Conservation (phyloP, 306 rosid genomes). For the Trichosanthes truncata region DNA sequence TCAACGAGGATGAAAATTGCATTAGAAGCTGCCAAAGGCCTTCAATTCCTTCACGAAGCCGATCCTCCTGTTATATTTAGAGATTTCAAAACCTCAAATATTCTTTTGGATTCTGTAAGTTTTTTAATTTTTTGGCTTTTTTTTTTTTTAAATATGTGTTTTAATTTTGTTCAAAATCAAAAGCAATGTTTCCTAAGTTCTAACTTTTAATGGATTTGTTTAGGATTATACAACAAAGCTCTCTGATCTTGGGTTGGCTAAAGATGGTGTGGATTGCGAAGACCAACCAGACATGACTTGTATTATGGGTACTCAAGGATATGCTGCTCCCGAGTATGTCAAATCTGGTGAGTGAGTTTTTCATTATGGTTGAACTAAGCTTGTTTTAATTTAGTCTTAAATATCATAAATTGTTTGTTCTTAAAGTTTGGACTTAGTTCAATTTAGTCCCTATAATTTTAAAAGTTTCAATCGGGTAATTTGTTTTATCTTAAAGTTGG, state of each 20-base stretch:
- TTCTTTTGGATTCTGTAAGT: constrained; percentile 66
- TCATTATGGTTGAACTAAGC: too few species aligned
- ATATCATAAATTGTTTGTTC: too few species aligned
- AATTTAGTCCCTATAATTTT: too few species aligned
- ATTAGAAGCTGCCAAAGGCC: constrained; percentile 81
- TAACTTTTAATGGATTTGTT: background rate
- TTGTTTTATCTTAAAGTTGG: too few species aligned
- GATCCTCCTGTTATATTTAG: constrained; percentile 77
- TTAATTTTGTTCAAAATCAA: background rate
- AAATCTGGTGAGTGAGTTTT: constrained; percentile 35
- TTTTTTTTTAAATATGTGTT: too few species aligned
- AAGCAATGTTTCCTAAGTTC: background rate
- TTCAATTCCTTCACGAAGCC: constrained; percentile 65
- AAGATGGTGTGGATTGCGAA: constrained; percentile 68
- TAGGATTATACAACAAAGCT: constrained; percentile 66
- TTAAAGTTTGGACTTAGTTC: background rate
- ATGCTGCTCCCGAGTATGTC: constrained; percentile 80
- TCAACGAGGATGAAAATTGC: constrained; percentile 81
- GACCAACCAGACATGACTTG: constrained; percentile 52
- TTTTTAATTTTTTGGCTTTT: background rate
- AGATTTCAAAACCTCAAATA: constrained; percentile 77
- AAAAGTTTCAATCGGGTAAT: too few species aligned
- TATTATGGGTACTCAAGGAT: constrained; percentile 71
- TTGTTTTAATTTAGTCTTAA: background rate
- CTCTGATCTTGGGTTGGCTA: constrained; percentile 75